A percentile compares a stretch with the other conserved stretches of the same genome.
Evolutionary conservation across 495 filamentous ascomycete genomes (phyloP).

Genomic region (Lepidopterella palustris): DNA sequence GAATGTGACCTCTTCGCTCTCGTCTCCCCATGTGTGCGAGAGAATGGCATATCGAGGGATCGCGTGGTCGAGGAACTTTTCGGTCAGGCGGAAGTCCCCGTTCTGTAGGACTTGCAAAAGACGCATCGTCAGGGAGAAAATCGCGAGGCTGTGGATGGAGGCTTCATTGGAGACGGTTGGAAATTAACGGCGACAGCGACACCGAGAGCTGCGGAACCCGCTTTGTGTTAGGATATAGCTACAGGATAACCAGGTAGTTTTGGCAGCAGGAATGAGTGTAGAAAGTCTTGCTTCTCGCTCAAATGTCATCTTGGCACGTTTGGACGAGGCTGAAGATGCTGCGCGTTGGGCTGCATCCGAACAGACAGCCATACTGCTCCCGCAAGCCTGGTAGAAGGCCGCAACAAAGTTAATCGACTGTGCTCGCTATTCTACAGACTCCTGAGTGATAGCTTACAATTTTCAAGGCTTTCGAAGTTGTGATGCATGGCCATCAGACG

Average conservation of each 20-base stretch:
- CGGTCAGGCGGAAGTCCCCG: background rate
- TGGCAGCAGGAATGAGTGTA: background rate
- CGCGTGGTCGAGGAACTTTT: background rate
- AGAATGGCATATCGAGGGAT: conserved; percentile 4
- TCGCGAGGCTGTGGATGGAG: background rate
- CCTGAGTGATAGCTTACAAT: too few species aligned
- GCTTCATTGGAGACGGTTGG: background rate
- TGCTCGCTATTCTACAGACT: too few species aligned
- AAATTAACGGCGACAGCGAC: background rate
- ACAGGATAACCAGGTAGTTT: background rate
- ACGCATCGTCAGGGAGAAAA: background rate
- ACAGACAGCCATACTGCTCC: too few species aligned
- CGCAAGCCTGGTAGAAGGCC: too few species aligned
- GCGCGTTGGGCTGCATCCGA: too few species aligned
- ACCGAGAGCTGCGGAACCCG: background rate
- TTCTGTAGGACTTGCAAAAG: background rate
- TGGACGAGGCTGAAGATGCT: too few species aligned
- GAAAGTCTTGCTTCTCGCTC: background rate
- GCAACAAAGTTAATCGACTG: too few species aligned
- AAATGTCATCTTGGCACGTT: background rate
- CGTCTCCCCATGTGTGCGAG: background rate
- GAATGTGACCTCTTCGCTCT: conserved; percentile 3
- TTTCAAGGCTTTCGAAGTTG: too few species aligned
- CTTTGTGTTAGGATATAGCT: background rate
- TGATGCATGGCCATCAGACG: too few species aligned